Evolutionary conservation across 2,329 filamentous ascomycete species (phyloP).

Genomic region (Cylindrodendrum hubeiense): DNA sequence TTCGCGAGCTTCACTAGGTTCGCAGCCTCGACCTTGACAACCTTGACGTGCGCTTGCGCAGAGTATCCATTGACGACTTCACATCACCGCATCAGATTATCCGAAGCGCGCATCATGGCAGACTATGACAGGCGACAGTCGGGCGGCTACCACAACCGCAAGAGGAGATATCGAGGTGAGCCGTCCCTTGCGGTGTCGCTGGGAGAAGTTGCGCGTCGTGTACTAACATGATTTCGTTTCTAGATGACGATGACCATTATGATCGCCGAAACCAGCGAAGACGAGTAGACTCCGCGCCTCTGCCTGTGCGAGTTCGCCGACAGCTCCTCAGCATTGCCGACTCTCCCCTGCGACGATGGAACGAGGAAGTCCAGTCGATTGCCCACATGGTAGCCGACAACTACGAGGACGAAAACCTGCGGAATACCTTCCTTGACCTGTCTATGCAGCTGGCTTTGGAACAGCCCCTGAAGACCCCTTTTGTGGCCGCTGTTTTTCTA

Average conservation of each 20-base stretch:
- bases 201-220: conserved; percentile 10
- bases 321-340: conserved; percentile 86
- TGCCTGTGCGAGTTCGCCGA: conserved; percentile 78
- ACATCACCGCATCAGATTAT: conserved; percentile 9
- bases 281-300: conserved; percentile 77
- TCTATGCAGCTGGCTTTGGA: conserved; percentile 83
- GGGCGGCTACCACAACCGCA: conserved; percentile 73
- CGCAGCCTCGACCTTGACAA: conserved; percentile 17
- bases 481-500: conserved; percentile 86
- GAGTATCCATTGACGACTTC: conserved; percentile 26
- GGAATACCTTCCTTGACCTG: conserved; percentile 78
- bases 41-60: conserved; percentile 7
- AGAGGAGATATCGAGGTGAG: conserved; percentile 83
- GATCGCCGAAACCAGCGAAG: conserved; percentile 80
- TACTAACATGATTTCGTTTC: conserved; percentile 34
- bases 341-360: conserved; percentile 80
- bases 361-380: conserved; percentile 82
- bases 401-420: conserved; percentile 86
- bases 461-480: conserved; percentile 98
- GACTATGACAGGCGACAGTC: conserved; percentile 69
- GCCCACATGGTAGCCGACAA: conserved; percentile 84
- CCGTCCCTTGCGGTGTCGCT: neutral
- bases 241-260: conserved; percentile 80
- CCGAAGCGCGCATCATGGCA: conserved; percentile 55
- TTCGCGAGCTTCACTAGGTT: conserved; percentile 37